Evolutionary conservation across 2,329 filamentous ascomycete genomes (phyloP).

Genomic region (Alternaria hordeiaustralica): DNA sequence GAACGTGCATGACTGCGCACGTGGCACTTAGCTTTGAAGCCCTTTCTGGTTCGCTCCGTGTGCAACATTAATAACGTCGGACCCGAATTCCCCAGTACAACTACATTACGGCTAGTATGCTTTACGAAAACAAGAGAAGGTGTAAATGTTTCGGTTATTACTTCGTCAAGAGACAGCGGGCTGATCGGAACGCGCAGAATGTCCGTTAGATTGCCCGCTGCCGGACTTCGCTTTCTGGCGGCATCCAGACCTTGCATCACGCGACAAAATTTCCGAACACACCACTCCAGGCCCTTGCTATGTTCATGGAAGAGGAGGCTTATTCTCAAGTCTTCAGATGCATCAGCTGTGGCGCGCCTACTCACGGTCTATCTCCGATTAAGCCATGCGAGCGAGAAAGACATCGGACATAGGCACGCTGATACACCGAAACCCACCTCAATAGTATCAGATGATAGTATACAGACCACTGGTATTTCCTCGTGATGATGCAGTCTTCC

Average conservation of each 20-base stretch:
- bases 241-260: neutral
- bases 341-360: neutral
- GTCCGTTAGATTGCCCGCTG: neutral
- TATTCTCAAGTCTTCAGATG: neutral
- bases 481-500: neutral
- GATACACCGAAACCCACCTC: neutral
- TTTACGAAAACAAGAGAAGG: neutral
- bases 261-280: neutral
- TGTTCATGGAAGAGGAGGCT: neutral
- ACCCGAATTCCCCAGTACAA: neutral
- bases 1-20: neutral
- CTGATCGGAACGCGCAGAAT: neutral
- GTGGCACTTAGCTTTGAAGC: neutral
- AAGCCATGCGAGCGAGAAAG: neutral
- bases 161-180: neutral
- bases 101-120: neutral
- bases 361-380: neutral
- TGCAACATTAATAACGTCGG: neutral
- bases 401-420: neutral
- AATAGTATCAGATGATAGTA: neutral
- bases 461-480: neutral
- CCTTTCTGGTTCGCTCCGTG: neutral
- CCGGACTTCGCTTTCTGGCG: slow-evolving; percentile 3
- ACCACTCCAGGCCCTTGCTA: neutral
- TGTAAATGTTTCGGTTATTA: neutral